Evolutionary conservation across 768 basidiomycete species (phyloP), one percentile per base, ranked within the genome.

Genomic region (Lepiota venenata): DNA sequence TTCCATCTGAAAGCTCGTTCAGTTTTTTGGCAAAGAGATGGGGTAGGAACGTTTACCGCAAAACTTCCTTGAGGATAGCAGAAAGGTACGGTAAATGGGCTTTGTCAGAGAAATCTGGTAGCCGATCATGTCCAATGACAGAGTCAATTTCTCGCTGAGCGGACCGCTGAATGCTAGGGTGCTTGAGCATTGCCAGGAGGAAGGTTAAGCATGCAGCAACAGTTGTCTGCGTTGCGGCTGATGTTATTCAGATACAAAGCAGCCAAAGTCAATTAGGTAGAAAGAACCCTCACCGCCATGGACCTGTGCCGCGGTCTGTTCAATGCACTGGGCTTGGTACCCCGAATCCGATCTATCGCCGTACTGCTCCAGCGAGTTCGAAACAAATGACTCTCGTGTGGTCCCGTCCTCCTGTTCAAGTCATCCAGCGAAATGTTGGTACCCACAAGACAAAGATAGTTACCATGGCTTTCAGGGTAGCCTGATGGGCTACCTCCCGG

Each of bases 71-170:
- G 9, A 63, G 47, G 10, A 66, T 48, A 11, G 66, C 65, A 11
- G 58, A 44, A 62, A 54, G 47, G 38, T 65, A 65, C 0, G 65
- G 63, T 2, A 66, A 42, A 2, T 48, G 46, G 1, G 47, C 20
- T 27, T 47, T n/a, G 18, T 69, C 64, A 4, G 55, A 52, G 39
- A 69, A 67, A 29, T 55, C 52, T 2, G 66, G 67, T 4, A 69
- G 50, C 5, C 60, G 58, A 11, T 56, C 57, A 29, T 43, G 27
- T 2, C 50, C 57, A 11, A 68, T 42, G 1, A 64, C 47, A 1
- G 50, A 36, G 50, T 70, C 69, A 8, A 73, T 56, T 48, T 73
- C 62, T 45, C 53, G 44, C 59, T 57, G 76, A 1, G 66, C 70
- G 18, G 50, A 55, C 21, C 50, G 55, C 43, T 67, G 64, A 0